Conservation (phyloP, 768 basidiomycete species). For the Leccinellum albellum region DNA sequence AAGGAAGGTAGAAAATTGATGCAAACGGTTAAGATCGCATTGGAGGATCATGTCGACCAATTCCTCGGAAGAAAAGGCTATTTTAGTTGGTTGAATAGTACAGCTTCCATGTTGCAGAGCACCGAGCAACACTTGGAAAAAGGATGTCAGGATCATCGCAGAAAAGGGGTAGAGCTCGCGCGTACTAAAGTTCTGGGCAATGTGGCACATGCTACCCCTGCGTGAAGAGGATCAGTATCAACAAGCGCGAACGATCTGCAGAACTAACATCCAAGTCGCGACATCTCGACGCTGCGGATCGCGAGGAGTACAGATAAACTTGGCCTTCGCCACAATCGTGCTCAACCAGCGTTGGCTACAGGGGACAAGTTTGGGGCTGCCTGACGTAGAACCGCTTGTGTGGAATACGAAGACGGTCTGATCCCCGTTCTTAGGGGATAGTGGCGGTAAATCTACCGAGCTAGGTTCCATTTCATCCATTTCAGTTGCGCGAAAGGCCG, state of each 20-base stretch:
- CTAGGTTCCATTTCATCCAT: conserved; percentile 37
- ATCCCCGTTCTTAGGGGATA: conserved; percentile 34
- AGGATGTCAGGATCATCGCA: conserved; percentile 19
- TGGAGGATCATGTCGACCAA: conserved; percentile 65
- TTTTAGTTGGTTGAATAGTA: conserved; percentile 64
- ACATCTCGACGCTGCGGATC: conserved; percentile 59
- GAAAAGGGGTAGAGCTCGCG: conserved; percentile 18
- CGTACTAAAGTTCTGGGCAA: conserved; percentile 73
- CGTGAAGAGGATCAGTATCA: conserved; percentile 33
- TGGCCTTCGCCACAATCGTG: conserved; percentile 58
- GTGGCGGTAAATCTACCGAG: conserved; percentile 40
- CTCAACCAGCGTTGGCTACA: conserved; percentile 67
- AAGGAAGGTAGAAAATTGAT: conserved; percentile 72
- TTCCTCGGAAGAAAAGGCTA: conserved; percentile 65
- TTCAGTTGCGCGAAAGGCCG: conserved; percentile 43
- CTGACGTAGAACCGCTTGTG: conserved; percentile 81
- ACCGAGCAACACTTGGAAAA: conserved; percentile 56
- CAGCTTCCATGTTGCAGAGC: conserved; percentile 69
- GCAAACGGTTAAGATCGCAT: conserved; percentile 68
- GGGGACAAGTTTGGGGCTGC: conserved; percentile 74
- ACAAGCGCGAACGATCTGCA: conserved; percentile 14
- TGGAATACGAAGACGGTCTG: conserved; percentile 70
- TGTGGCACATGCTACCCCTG: conserved; percentile 85
- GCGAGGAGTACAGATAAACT: conserved; percentile 46
- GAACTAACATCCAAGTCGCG: conserved; percentile 65